Percentiles rank a stretch among this genome's conserved stretches.
These are phyloP conservation scores for Neobulgaria alba DNA, from an alignment of 2,329 filamentous ascomycete species.

Conservation along the genomic window DNA sequence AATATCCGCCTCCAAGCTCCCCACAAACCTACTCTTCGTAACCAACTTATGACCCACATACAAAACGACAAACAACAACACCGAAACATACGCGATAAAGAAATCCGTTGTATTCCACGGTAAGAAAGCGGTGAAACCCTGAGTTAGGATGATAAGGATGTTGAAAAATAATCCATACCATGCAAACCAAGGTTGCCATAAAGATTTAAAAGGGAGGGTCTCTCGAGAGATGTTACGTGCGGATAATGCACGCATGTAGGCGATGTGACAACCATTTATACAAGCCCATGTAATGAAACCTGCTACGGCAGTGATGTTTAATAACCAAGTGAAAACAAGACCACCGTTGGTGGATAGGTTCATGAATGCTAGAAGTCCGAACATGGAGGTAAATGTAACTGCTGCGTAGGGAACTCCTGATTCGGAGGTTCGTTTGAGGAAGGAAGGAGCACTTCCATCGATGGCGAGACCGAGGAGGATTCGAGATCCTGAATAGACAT, in stretches of 20 bases:
- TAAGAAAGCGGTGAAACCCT: conserved; percentile 62
- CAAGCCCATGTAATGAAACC: conserved; percentile 64
- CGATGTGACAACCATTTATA: conserved; percentile 55
- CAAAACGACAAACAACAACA: conserved; percentile 54
- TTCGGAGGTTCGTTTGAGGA: conserved; percentile 51
- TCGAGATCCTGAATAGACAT: conserved; percentile 64
- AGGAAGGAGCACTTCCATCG: conserved; percentile 51
- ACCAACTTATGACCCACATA: conserved; percentile 51
- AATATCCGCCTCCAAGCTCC: conserved; percentile 34
- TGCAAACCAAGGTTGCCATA: conserved; percentile 54
- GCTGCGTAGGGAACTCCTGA: conserved; percentile 55
- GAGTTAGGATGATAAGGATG: conserved; percentile 54
- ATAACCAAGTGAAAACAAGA: conserved; percentile 62
- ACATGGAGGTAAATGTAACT: conserved; percentile 45
- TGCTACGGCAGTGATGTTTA: conserved; percentile 61
- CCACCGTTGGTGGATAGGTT: conserved; percentile 51
- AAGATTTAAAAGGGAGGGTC: conserved; percentile 51
- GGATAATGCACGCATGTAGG: conserved; percentile 53
- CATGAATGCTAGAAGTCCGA: conserved; percentile 59
- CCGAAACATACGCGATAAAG: conserved; percentile 55
- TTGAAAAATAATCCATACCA: conserved; percentile 60
- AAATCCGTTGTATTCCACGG: conserved; percentile 52
- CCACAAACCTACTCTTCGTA: conserved; percentile 31
- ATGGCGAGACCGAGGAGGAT: conserved; percentile 59
- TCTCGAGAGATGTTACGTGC: conserved; percentile 48